Conservation (phyloP, 441 rosid species). For the Aquilaria agallochum region DNA sequence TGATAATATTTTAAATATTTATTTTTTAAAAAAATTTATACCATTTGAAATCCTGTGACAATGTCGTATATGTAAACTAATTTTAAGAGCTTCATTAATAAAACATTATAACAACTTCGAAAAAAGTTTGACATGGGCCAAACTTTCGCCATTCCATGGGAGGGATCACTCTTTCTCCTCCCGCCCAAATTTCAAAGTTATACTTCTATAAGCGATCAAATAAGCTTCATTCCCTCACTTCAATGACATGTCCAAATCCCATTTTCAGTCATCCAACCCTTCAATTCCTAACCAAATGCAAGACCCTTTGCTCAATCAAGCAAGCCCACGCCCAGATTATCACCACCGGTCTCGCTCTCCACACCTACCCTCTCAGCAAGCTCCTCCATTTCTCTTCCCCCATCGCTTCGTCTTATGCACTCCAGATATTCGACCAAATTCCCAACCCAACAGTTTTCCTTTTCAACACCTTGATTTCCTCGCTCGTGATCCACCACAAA, state of each 20-base stretch:
- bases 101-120: too few species aligned
- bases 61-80: too few species aligned
- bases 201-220: too few species aligned
- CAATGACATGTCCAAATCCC: constrained; percentile 44
- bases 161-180: too few species aligned
- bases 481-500: constrained; percentile 23
- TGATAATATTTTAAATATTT: too few species aligned
- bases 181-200: too few species aligned
- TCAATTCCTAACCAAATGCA: constrained; percentile 40
- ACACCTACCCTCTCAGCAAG: constrained; percentile 57
- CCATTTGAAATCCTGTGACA: too few species aligned
- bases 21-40: too few species aligned
- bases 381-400: constrained; percentile 41
- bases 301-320: constrained; percentile 29
- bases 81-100: too few species aligned
- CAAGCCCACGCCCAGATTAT: constrained; percentile 51
- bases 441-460: constrained; percentile 50
- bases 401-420: constrained; percentile 31
- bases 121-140: too few species aligned
- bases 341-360: constrained; percentile 44
- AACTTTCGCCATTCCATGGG: too few species aligned
- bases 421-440: constrained; percentile 43
- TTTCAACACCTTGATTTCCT: constrained; percentile 61
- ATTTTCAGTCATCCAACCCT: constrained; percentile 32
- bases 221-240: neutral